Base-by-base conservation (phyloP, 805 yeast species). In the Candida krabiensis region DNA sequence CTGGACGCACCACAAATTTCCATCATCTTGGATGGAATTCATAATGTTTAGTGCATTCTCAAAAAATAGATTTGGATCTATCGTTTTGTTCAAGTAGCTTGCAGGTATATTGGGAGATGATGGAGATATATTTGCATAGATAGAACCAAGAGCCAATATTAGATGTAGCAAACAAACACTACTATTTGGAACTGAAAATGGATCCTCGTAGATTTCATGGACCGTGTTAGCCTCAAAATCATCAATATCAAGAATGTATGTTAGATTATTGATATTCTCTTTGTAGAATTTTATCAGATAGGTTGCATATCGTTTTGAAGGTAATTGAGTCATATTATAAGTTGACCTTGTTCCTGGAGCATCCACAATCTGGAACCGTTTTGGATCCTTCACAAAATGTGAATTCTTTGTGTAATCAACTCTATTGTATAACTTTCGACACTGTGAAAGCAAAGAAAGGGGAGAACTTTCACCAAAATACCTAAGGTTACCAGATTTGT, bases 401-500 rank as follows among this genome's bases (percentile, higher is more conserved):
- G 69, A 60, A 17, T 44, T 40, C 11, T 33, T 36, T 1, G 49
- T 43, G 33, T 38, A 45, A 8, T 40, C 43, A 4, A 48, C 47
- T 13, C 48, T 54, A 19, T 47, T 41, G 44, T 69, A 70, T 1
- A 70, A 52, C 36, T 62, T 64, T 9, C 73, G 50, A 3, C 67
- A 58, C 43, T 71, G 75, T 23, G 65, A 53, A 5, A 71, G 50
- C 29, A 68, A 57, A 2, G 75, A 65, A 9, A 67, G 54, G 0
- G 71, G 67, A 18, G 69, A 65, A 21, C 69, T 60, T 38, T 70
- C 75, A 7, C 75, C 74, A 34, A 69, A 43, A 38, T 66, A 69
- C 17, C 70, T 46, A 13, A 61, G 43, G 17, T 59, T 60, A 0
- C 72, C 71, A 5, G 58, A 57, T 7, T 52, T 55, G 40, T 67